Conservation (phyloP, 2,329 filamentous ascomycete genomes). For the Penicillium rolfsii region DNA sequence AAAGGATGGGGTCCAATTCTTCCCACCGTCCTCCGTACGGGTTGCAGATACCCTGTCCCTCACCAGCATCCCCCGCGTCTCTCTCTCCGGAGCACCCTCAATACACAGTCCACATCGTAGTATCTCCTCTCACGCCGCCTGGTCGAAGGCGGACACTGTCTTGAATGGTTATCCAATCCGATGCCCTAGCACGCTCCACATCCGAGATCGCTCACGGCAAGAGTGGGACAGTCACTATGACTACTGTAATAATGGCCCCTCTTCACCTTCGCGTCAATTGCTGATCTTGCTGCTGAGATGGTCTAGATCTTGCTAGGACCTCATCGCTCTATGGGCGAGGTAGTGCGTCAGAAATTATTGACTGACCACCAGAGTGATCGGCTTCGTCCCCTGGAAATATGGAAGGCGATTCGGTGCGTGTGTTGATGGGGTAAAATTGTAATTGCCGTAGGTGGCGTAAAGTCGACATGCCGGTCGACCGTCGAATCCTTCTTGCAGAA, state of each 20-base stretch:
- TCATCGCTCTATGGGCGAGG: no score
- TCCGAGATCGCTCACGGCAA: conserved; percentile 7
- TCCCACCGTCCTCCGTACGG: background rate
- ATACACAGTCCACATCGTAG: background rate
- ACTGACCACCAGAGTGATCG: background rate
- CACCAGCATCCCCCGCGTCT: background rate
- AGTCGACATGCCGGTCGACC: background rate
- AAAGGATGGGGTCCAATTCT: background rate
- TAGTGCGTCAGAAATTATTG: no score
- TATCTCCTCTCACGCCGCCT: background rate
- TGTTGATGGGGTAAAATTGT: background rate
- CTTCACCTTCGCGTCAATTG: background rate
- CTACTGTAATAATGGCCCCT: background rate
- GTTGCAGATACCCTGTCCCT: no score
- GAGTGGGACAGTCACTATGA: conserved; percentile 1
- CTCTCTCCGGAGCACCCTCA: background rate
- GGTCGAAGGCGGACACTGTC: background rate
- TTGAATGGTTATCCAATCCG: background rate
- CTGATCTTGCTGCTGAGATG: conserved; percentile 1
- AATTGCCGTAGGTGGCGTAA: background rate
- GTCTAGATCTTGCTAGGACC: background rate
- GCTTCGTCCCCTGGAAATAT: background rate
- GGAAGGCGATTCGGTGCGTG: background rate
- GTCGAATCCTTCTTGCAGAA: no score
- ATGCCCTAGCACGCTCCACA: conserved; percentile 6